Conservation (phyloP, 352 stramenopile species). For the Phytophthora foliorum region DNA sequence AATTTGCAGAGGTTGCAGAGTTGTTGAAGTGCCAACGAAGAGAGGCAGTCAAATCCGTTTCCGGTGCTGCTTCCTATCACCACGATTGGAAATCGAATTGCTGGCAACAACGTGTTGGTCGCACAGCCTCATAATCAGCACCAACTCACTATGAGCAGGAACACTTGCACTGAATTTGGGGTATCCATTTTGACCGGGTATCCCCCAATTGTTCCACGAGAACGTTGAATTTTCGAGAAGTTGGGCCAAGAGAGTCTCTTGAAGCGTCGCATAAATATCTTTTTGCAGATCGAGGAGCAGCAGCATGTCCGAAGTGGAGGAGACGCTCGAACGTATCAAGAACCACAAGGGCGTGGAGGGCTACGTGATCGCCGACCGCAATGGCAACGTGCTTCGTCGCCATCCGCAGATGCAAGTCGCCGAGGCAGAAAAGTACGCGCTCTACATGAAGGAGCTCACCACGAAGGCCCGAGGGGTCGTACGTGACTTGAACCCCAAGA, state of each 20-base stretch:
- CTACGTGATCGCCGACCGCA: conserved; percentile 95
- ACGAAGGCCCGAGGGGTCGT: conserved; percentile 93
- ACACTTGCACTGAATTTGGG: background rate
- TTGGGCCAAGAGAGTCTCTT: background rate
- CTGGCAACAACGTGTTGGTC: no score
- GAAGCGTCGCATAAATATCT: conserved; percentile 23
- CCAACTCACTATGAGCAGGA: background rate
- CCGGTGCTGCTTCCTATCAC: background rate
- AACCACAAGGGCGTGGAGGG: conserved; percentile 95
- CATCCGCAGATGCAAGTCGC: conserved; percentile 92
- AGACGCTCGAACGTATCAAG: conserved; percentile 96
- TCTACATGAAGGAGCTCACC: conserved; percentile 93
- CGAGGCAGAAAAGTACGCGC: conserved; percentile 93
- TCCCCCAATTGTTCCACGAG: no score
- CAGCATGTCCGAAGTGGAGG: conserved; percentile 93
- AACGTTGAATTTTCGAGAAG: background rate
- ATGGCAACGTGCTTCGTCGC: conserved; percentile 90
- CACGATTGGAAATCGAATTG: background rate
- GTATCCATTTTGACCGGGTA: no score
- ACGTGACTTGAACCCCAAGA: conserved; percentile 95
- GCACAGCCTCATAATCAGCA: no score
- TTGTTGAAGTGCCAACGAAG: conserved; percentile 1
- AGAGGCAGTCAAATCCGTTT: conserved; percentile 11
- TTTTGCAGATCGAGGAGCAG: conserved; percentile 2
- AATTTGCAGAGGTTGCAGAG: background rate